Percentiles rank a stretch among this genome's conserved stretches.
Conservation (phyloP, 805 yeast species). For the Lachancea cidri region DNA sequence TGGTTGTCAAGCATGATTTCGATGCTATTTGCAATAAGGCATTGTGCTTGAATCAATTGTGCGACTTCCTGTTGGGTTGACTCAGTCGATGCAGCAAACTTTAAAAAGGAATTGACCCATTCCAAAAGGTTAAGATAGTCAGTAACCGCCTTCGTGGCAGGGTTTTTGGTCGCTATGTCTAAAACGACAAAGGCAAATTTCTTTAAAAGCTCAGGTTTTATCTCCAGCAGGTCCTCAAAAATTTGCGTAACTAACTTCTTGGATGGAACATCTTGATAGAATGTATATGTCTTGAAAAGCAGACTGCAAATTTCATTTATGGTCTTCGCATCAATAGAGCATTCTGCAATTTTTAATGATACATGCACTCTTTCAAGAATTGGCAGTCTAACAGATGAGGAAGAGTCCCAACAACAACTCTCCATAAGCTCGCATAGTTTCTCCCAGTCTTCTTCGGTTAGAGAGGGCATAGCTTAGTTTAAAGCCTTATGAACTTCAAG, state of each 20-base stretch:
- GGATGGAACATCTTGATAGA: slow-evolving; percentile 48
- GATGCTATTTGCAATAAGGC: slow-evolving; percentile 27
- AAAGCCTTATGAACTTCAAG: no score
- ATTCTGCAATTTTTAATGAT: slow-evolving; percentile 14
- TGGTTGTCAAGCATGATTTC: slow-evolving; percentile 26
- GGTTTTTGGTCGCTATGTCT: slow-evolving; percentile 27
- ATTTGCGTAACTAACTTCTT: slow-evolving; percentile 39
- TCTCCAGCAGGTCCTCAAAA: slow-evolving; percentile 35
- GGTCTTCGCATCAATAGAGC: slow-evolving; percentile 12
- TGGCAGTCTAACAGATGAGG: slow-evolving; percentile 23
- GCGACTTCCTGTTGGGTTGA: slow-evolving; percentile 29
- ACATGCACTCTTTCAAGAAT: slow-evolving; percentile 22
- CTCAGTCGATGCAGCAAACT: slow-evolving; percentile 20
- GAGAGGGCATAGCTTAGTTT: neutral
- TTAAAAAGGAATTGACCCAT: slow-evolving; percentile 46
- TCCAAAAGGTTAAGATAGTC: slow-evolving; percentile 53
- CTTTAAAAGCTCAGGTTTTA: slow-evolving; percentile 32
- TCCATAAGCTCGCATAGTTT: neutral
- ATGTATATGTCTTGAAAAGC: slow-evolving; percentile 44
- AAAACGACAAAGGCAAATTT: slow-evolving; percentile 39
- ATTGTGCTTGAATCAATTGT: slow-evolving; percentile 39
- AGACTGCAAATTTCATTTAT: slow-evolving; percentile 30
- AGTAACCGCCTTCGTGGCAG: slow-evolving; percentile 45
- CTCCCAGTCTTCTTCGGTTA: neutral
- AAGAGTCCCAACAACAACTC: slow-evolving; percentile 18